Percentiles rank a stretch among this genome's conserved stretches.
Conservation (phyloP, 2,329 filamentous ascomycete genomes). For the Aspergillus proliferans region DNA sequence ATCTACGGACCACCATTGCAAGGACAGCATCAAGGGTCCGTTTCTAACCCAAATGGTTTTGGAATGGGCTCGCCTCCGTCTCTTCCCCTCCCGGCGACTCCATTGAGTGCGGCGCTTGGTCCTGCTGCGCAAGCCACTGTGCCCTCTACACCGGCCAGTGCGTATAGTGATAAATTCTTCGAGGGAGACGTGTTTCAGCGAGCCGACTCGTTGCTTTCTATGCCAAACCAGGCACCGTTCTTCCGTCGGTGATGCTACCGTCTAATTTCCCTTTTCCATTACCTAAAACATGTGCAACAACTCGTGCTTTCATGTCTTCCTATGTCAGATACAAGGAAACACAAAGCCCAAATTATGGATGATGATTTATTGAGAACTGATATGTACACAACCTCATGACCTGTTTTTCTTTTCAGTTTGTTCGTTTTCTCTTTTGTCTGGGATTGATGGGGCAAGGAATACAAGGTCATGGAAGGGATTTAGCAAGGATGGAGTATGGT, state of each 20-base stretch:
- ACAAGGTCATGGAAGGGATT: background rate
- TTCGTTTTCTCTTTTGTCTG: background rate
- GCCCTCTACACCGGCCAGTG: slow-evolving; percentile 53
- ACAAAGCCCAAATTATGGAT: too few relatives aligned
- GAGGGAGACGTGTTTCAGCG: slow-evolving; percentile 45
- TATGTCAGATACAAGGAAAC: too few relatives aligned
- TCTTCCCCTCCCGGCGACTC: slow-evolving; percentile 69
- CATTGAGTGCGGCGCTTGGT: slow-evolving; percentile 79
- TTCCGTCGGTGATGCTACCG: slow-evolving; percentile 13
- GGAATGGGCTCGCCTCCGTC: slow-evolving; percentile 25
- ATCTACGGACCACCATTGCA: slow-evolving; percentile 34
- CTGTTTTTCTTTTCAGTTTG: background rate
- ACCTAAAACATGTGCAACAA: too few relatives aligned
- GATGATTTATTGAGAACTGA: background rate
- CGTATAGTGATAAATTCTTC: slow-evolving; percentile 44
- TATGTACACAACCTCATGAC: background rate
- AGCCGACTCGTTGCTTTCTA: slow-evolving; percentile 43
- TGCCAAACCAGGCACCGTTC: slow-evolving; percentile 37
- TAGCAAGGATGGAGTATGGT: slow-evolving; percentile 1
- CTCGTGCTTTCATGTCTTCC: too few relatives aligned
- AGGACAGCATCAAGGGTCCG: slow-evolving; percentile 22
- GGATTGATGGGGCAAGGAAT: background rate
- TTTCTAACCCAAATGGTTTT: slow-evolving; percentile 20
- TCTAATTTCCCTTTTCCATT: background rate
- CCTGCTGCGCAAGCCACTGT: slow-evolving; percentile 87